phyloP scores from a whole-genome alignment of 1,139 yeast species.

The Kluyveromyces sp. region DNA sequence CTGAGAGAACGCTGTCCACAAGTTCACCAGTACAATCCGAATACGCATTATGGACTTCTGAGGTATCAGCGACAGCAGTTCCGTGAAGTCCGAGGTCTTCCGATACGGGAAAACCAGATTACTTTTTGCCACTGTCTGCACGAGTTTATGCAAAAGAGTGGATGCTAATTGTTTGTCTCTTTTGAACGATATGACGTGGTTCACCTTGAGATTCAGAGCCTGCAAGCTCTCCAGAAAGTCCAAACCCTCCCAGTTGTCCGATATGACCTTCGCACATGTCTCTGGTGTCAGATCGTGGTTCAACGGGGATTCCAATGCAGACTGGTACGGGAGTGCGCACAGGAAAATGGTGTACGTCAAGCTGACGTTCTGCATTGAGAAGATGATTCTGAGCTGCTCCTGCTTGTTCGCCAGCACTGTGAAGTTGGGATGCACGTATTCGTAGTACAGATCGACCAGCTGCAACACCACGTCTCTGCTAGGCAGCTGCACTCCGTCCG shows the following conservation, averaged over 20 bases:
- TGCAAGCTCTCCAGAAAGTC: conserved; percentile 6
- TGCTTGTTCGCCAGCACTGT: conserved; percentile 5
- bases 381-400: conserved; percentile 1
- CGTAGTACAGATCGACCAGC: conserved; percentile 6
- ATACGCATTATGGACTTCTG: not conserved
- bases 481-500: conserved; percentile 1
- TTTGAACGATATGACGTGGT: not conserved
- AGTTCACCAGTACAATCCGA: not conserved
- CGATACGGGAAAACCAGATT: not conserved
- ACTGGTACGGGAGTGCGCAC: conserved; percentile 7
- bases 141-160: not conserved
- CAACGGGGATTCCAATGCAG: not conserved
- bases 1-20: conserved; percentile 2
- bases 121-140: conserved; percentile 1
- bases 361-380: conserved; percentile 4
- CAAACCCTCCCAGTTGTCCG: conserved; percentile 5
- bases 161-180: conserved; percentile 1
- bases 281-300: not conserved
- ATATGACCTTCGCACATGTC: not conserved
- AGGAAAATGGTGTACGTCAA: conserved; percentile 8
- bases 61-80: not conserved
- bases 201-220: conserved; percentile 4
- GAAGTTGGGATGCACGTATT: conserved; percentile 9
- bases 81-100: not conserved
- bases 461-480: not conserved